phyloP scores from a whole-genome alignment of 2,329 filamentous ascomycete species.

The Aspergillus fumigatus region DNA sequence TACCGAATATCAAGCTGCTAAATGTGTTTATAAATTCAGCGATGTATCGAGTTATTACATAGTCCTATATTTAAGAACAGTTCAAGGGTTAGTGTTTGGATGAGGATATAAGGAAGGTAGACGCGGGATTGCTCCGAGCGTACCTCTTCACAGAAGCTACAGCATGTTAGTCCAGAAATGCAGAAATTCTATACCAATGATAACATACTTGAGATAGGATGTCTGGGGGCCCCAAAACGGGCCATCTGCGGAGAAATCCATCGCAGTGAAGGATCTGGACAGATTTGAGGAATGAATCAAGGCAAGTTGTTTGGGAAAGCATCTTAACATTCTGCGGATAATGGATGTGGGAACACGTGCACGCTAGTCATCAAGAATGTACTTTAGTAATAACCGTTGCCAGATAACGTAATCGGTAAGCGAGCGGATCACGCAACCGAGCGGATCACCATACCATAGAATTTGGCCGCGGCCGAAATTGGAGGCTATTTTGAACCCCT shows the following conservation, averaged over 20 bases:
- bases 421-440: too few relatives aligned
- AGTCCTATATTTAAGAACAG: conserved; percentile 21
- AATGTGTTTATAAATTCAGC: conserved; percentile 46
- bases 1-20: conserved; percentile 37
- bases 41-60: conserved; percentile 41
- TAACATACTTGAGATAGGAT: conserved; percentile 26
- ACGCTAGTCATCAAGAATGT: background rate
- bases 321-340: background rate
- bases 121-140: background rate
- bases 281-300: background rate
- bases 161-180: background rate
- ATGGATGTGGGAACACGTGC: background rate
- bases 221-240: conserved; percentile 27
- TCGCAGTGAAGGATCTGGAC: background rate
- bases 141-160: conserved; percentile 29
- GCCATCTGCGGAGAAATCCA: background rate
- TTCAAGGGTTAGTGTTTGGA: background rate
- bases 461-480: too few relatives aligned
- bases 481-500: too few relatives aligned
- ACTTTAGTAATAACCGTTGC: background rate
- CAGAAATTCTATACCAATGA: background rate
- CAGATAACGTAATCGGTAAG: too few relatives aligned
- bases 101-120: background rate
- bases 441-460: too few relatives aligned
- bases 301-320: background rate